Percentiles rank a stretch among this genome's conserved stretches.
phyloP scores from a whole-genome alignment of 2,329 filamentous ascomycete species.

The Sporothrix luriei region DNA sequence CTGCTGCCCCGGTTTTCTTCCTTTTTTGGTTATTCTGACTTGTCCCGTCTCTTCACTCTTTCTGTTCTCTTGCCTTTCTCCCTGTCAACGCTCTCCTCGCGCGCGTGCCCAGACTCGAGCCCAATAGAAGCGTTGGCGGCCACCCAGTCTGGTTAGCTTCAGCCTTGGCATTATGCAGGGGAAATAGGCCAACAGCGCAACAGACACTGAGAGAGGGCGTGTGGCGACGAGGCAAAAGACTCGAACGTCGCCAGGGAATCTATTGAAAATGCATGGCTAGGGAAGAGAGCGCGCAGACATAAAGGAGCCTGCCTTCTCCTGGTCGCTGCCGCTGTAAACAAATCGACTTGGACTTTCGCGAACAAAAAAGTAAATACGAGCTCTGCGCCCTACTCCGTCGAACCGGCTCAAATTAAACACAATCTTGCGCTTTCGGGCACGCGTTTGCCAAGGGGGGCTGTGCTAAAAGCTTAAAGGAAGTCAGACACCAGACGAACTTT shows the following conservation, averaged over 20 bases:
- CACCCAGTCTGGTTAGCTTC: neutral
- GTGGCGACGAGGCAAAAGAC: neutral
- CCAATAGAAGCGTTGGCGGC: neutral
- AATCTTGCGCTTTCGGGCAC: neutral
- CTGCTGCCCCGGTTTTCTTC: neutral
- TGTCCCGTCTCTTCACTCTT: neutral
- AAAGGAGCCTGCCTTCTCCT: neutral
- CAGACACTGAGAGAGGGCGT: neutral
- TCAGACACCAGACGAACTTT: conserved; percentile 10
- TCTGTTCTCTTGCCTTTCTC: neutral
- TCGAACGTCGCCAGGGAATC: neutral
- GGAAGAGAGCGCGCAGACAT: neutral
- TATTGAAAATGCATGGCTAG: neutral
- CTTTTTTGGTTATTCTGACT: neutral
- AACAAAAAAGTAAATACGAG: neutral
- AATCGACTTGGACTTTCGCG: neutral
- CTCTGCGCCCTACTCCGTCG: neutral
- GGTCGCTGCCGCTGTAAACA: neutral
- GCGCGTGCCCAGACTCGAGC: neutral
- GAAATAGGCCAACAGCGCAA: neutral
- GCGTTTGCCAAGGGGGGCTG: conserved; percentile 16
- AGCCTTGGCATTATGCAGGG: conserved; percentile 26
- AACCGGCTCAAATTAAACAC: conserved; percentile 19
- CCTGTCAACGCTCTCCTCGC: neutral
- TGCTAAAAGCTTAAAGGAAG: neutral